Evolutionary conservation across 1,284 basidiomycete genomes (phyloP).

Genomic region (Trichosporon ovoides): DNA sequence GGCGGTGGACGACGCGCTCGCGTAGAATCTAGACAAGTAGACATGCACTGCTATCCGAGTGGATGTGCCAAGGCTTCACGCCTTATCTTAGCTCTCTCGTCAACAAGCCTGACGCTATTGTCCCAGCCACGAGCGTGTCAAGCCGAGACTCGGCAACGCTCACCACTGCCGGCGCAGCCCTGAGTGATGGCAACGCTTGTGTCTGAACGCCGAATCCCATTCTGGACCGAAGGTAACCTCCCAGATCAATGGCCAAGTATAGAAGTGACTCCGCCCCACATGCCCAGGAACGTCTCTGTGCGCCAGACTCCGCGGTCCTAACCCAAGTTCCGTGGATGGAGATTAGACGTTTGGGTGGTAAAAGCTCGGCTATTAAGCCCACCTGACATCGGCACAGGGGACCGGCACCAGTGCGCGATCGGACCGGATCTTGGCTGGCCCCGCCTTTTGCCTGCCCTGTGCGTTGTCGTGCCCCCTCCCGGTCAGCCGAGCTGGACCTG

Average conservation of each 20-base stretch:
- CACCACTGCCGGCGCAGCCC: too few species aligned
- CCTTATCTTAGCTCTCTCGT: too few species aligned
- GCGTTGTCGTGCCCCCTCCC: background rate
- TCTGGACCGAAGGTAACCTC: too few species aligned
- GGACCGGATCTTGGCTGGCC: constrained; percentile 3
- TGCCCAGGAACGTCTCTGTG: background rate
- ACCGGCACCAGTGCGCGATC: background rate
- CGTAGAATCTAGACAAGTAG: too few species aligned
- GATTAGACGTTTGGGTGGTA: background rate
- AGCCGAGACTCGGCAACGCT: too few species aligned
- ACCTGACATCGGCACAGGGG: background rate
- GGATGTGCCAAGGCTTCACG: too few species aligned
- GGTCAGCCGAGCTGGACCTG: background rate
- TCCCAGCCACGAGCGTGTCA: too few species aligned
- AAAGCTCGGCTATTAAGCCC: constrained; percentile 3
- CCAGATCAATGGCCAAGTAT: too few species aligned
- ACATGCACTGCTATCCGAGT: too few species aligned
- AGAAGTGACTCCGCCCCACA: background rate
- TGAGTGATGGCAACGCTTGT: too few species aligned
- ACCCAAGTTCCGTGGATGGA: background rate
- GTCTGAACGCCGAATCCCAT: too few species aligned
- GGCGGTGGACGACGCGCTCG: constrained; percentile 19
- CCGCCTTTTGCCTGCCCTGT: background rate
- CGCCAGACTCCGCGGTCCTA: background rate
- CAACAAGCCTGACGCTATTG: too few species aligned